Conservation (phyloP, 2,329 filamentous ascomycete species). For the Xenoacremonium recifei region DNA sequence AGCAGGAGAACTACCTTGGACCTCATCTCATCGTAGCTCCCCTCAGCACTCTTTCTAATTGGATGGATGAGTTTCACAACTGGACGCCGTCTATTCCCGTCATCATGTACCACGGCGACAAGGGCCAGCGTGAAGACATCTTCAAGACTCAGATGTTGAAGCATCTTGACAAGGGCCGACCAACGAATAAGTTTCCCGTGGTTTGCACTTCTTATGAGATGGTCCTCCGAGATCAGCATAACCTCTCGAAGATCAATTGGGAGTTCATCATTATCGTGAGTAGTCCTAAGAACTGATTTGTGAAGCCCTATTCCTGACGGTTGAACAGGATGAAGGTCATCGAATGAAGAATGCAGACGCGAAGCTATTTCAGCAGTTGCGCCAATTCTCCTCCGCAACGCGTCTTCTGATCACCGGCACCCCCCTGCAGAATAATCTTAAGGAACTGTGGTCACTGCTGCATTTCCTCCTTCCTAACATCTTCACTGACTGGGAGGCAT, state of each 20-base stretch:
- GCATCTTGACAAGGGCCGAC: constrained; percentile 60
- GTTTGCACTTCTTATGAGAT: constrained; percentile 97
- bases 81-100: constrained; percentile 91
- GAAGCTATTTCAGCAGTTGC: constrained; percentile 82
- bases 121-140: constrained; percentile 73
- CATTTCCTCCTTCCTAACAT: constrained; percentile 92
- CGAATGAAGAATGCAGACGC: constrained; percentile 97
- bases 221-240: constrained; percentile 83
- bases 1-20: constrained; percentile 78
- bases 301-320: constrained; percentile 15
- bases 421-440: constrained; percentile 91
- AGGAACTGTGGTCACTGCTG: constrained; percentile 90
- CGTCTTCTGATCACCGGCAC: constrained; percentile 92
- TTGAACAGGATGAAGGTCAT: constrained; percentile 79
- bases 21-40: constrained; percentile 91
- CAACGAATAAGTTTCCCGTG: constrained; percentile 73
- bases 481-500: constrained; percentile 89
- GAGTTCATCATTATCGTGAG: constrained; percentile 92
- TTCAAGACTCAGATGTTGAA: constrained; percentile 69
- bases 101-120: constrained; percentile 85
- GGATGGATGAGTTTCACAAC: constrained; percentile 88
- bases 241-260: constrained; percentile 83
- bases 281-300: constrained; percentile 1
- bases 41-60: constrained; percentile 88
- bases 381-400: constrained; percentile 87